Evolutionary conservation across 768 basidiomycete species (phyloP).

Genomic region (Imleria badia): DNA sequence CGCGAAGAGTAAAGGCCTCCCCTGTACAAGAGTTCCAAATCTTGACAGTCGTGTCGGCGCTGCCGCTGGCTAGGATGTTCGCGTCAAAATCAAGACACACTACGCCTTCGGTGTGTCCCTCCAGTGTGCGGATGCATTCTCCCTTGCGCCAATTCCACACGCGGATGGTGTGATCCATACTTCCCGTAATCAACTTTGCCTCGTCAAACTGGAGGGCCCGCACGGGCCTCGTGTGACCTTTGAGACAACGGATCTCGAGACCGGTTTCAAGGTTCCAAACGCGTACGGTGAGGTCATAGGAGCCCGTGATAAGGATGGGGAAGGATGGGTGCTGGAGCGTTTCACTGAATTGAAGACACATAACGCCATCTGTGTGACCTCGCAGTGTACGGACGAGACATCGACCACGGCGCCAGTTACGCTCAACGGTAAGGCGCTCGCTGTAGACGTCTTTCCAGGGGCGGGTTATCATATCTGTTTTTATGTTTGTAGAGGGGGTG

Average conservation of each 20-base stretch:
- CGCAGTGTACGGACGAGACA: constrained; percentile 82
- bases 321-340: constrained; percentile 79
- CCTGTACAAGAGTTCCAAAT: constrained; percentile 93
- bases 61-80: constrained; percentile 89
- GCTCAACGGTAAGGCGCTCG: constrained; percentile 93
- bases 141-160: constrained; percentile 97
- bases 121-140: constrained; percentile 80
- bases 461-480: constrained; percentile 53
- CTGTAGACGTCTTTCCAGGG: constrained; percentile 99
- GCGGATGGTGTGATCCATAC: constrained; percentile 93
- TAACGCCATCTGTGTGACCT: constrained; percentile 94
- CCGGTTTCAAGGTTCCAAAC: constrained; percentile 98
- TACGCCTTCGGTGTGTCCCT: constrained; percentile 90
- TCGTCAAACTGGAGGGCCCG: constrained; percentile 94
- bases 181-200: constrained; percentile 90
- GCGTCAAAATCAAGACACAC: constrained; percentile 90
- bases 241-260: constrained; percentile 74
- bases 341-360: constrained; percentile 96
- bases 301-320: constrained; percentile 95
- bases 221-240: constrained; percentile 90
- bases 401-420: constrained; percentile 95
- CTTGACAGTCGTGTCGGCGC: constrained; percentile 92
- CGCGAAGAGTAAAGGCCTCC: constrained; percentile 88
- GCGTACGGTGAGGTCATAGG: constrained; percentile 91
- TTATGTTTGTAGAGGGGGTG: constrained; percentile 32